A percentile compares a stretch with the other conserved stretches of the same genome.
These are phyloP conservation scores for Trichophyton mentagrophytes DNA, from an alignment of 2,329 filamentous ascomycete species.

Conservation along the genomic window DNA sequence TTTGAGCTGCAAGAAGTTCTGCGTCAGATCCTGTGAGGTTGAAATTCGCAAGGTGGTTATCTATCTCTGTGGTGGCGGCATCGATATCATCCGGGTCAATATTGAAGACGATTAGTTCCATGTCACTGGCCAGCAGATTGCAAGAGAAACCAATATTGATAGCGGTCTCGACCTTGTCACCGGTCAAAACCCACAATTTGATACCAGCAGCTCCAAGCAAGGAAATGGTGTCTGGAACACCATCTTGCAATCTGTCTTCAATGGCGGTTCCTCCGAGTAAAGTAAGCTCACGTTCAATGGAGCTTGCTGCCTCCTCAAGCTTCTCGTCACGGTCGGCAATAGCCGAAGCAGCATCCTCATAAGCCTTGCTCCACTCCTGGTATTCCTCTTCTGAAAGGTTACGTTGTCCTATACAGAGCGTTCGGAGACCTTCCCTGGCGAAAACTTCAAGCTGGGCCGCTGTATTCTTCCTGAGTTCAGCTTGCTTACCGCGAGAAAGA, in stretches of 20 bases:
- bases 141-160: slow-evolving; percentile 99
- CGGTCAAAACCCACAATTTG: slow-evolving; percentile 95
- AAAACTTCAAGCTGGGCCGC: slow-evolving; percentile 96
- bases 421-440: slow-evolving; percentile 85
- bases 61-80: slow-evolving; percentile 56
- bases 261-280: slow-evolving; percentile 91
- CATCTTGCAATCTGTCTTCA: slow-evolving; percentile 91
- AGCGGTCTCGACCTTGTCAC: slow-evolving; percentile 96
- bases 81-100: slow-evolving; percentile 60
- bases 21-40: slow-evolving; percentile 71
- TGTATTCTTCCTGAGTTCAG: slow-evolving; percentile 66
- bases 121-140: slow-evolving; percentile 91
- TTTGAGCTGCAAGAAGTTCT: slow-evolving; percentile 65
- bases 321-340: slow-evolving; percentile 84
- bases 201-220: slow-evolving; percentile 86
- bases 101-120: slow-evolving; percentile 89
- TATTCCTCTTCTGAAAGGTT: slow-evolving; percentile 75
- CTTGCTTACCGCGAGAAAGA: slow-evolving; percentile 70
- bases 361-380: slow-evolving; percentile 66
- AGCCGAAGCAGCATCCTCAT: slow-evolving; percentile 74
- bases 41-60: slow-evolving; percentile 60
- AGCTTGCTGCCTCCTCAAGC: slow-evolving; percentile 74
- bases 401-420: slow-evolving; percentile 80
- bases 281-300: slow-evolving; percentile 79
- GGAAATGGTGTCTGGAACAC: slow-evolving; percentile 89